Percentiles rank a stretch among this genome's conserved stretches.
phyloP scores from a whole-genome alignment of 208 protist genomes.

The Naegleria fowleri region DNA sequence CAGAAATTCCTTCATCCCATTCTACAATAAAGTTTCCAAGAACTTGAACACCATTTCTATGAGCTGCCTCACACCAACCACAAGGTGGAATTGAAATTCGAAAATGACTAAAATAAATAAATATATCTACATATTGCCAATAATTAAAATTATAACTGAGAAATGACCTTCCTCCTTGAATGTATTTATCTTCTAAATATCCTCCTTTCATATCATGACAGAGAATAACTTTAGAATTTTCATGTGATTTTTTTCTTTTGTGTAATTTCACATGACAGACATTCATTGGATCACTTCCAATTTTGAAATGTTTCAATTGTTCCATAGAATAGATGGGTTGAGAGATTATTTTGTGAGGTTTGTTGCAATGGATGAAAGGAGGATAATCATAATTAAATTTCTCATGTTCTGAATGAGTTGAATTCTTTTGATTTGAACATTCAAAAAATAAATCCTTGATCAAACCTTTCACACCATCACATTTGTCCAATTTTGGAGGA shows the following conservation, averaged over 20 bases:
- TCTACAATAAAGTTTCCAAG: conserved; percentile 77
- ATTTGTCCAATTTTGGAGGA: not conserved
- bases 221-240: not conserved
- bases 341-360: not conserved
- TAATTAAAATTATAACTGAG: conserved; percentile 14
- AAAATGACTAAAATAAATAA: conserved; percentile 35
- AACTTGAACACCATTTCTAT: conserved; percentile 65
- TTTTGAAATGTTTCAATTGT: not conserved
- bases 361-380: not conserved
- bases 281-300: not conserved
- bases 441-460: not conserved
- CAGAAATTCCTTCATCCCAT: conserved; percentile 43
- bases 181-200: conserved; percentile 16
- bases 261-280: not conserved
- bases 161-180: not conserved
- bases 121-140: conserved; percentile 22
- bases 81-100: conserved; percentile 67
- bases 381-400: not conserved
- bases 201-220: conserved; percentile 29
- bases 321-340: not conserved
- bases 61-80: conserved; percentile 63
- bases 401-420: not conserved
- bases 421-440: not conserved
- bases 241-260: not conserved
- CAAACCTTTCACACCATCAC: not conserved